Conservation (phyloP, 108 stramenopile genomes). For the Chaetoceros muelleri region DNA sequence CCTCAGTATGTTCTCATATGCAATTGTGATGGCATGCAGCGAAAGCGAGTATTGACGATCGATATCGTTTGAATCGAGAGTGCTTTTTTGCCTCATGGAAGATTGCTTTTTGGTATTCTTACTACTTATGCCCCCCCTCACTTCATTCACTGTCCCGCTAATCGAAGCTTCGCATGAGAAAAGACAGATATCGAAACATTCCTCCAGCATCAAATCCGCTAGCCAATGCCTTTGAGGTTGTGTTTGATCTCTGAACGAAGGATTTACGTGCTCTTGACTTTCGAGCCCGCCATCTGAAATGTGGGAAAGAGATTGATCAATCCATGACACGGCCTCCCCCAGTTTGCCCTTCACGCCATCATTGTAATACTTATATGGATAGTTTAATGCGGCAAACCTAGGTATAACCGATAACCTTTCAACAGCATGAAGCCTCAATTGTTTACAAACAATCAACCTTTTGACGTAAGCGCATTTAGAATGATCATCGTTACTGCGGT, state of each 20-base stretch:
- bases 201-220: conserved; percentile 46
- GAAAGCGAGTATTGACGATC: conserved; percentile 71
- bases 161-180: conserved; percentile 59
- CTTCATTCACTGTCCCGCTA: conserved; percentile 48
- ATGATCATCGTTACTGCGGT: conserved; percentile 3
- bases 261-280: conserved; percentile 3
- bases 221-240: conserved; percentile 68
- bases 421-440: conserved; percentile 55
- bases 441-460: conserved; percentile 41
- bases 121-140: conserved; percentile 10
- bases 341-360: conserved; percentile 7
- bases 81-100: conserved; percentile 11
- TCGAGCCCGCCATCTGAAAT: neutral
- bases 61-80: conserved; percentile 44
- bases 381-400: conserved; percentile 61
- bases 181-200: conserved; percentile 62
- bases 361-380: conserved; percentile 39
- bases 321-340: conserved; percentile 23
- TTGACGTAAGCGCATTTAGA: conserved; percentile 5
- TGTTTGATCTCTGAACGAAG: conserved; percentile 15
- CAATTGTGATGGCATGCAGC: conserved; percentile 54
- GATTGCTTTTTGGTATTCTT: conserved; percentile 1
- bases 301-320: conserved; percentile 8
- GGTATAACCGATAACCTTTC: conserved; percentile 61
- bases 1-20: conserved; percentile 61